phyloP scores from a whole-genome alignment of 1,284 basidiomycete species.

The Earliella scabrosa region DNA sequence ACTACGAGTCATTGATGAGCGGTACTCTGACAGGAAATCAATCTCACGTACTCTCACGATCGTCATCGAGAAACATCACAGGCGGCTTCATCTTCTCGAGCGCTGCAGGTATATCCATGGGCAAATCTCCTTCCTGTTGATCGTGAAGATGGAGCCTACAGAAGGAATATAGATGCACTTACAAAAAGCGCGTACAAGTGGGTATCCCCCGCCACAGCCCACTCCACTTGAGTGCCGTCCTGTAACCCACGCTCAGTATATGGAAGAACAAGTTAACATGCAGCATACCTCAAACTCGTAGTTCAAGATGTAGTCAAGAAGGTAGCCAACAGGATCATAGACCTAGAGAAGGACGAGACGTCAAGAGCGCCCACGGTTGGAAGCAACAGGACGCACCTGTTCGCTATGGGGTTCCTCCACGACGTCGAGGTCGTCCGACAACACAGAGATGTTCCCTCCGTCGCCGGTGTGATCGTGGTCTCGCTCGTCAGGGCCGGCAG shows the following conservation, averaged over 20 bases:
- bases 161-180: background rate
- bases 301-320: constrained; percentile 25
- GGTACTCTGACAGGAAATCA: background rate
- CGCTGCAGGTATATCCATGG: constrained; percentile 23
- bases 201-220: constrained; percentile 24
- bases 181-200: constrained; percentile 24
- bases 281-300: constrained; percentile 17
- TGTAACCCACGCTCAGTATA: too few relatives aligned
- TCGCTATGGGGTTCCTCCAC: too few relatives aligned
- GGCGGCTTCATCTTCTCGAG: constrained; percentile 19
- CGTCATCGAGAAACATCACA: constrained; percentile 28
- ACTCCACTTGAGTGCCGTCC: constrained; percentile 16
- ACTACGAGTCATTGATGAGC: constrained; percentile 7
- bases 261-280: too few relatives aligned
- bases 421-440: background rate
- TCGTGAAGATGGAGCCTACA: background rate
- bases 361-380: too few relatives aligned
- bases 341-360: constrained; percentile 1
- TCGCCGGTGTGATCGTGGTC: constrained; percentile 5
- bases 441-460: background rate
- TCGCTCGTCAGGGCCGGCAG: constrained; percentile 18
- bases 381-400: too few relatives aligned
- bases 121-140: constrained; percentile 17
- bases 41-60: constrained; percentile 13
- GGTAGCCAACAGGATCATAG: constrained; percentile 22